A percentile compares a stretch with the other conserved stretches of the same genome.
Evolutionary conservation across 208 protist species (phyloP).

Genomic region (Leptomonas seymouri): DNA sequence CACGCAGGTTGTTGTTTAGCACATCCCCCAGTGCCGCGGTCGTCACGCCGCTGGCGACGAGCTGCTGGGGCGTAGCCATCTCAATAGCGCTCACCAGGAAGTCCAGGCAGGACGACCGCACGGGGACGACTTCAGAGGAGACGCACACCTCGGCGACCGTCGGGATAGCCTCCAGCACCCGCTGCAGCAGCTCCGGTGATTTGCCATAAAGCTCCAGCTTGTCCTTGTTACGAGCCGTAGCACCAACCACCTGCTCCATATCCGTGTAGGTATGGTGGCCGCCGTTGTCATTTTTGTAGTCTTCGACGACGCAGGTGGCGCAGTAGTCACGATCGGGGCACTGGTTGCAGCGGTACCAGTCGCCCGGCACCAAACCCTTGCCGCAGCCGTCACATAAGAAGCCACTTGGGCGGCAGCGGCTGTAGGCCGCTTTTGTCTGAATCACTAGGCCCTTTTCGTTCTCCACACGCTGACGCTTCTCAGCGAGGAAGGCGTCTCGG

Average conservation of each 20-base stretch:
- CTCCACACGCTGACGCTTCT: conserved; percentile 38
- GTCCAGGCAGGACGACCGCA: conserved; percentile 43
- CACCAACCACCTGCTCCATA: conserved; percentile 49
- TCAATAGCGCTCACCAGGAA: conserved; percentile 71
- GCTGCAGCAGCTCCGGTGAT: conserved; percentile 51
- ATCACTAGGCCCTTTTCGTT: conserved; percentile 37
- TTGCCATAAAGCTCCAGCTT: conserved; percentile 47
- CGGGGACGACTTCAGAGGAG: conserved; percentile 56
- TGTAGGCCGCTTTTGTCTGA: conserved; percentile 37
- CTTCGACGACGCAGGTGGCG: conserved; percentile 56
- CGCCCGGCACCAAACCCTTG: conserved; percentile 38
- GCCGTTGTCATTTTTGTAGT: conserved; percentile 43
- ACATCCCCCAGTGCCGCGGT: conserved; percentile 54
- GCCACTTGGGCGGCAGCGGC: conserved; percentile 24
- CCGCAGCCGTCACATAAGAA: conserved; percentile 75
- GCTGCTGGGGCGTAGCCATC: conserved; percentile 48
- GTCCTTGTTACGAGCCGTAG: conserved; percentile 29
- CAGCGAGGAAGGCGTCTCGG: not conserved
- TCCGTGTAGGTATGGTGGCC: conserved; percentile 74
- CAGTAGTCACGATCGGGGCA: conserved; percentile 81
- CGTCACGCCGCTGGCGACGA: conserved; percentile 33
- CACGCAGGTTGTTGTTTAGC: conserved; percentile 57
- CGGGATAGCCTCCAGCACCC: conserved; percentile 59
- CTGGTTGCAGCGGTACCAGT: conserved; percentile 89
- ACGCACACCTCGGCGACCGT: conserved; percentile 60